Evolutionary conservation across 495 filamentous ascomycete species (phyloP), one percentile per base, ranked within the genome.

Genomic region (Podospora didyma): DNA sequence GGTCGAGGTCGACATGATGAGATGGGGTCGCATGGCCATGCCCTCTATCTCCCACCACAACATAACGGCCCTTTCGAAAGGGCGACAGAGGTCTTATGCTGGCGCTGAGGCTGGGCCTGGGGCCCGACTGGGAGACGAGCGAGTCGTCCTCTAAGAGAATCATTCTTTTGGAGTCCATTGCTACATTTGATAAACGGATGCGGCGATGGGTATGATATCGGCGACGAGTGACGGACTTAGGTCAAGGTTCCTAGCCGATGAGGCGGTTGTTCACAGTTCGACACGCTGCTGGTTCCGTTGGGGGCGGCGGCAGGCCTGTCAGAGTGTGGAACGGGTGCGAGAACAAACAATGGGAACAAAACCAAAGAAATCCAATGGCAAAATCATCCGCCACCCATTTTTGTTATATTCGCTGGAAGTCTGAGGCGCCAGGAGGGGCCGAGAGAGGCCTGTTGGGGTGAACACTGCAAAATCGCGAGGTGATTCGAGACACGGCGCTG

Each of bases 311-410:
- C 26, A 9, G 26, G 26, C 26, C 22, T 19, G 14, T 4, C 9
- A 47, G 4, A 2, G n/a, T 2, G 14, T 4, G 22, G n/a, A 12
- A 17, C 22, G 20, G 46, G 46, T 47, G 4, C 14, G 19, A 5
- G 35, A 57, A 59, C 37, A 56, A 58, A 50, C 48, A 62, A 56
- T 47, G 46, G 26, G 44, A 23, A 22, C 37, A 26, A 57, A 50
- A 49, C 51, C 52, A 57, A 54, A 22, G 54, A 48, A 61, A 46
- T 21, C 22, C 24, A 46, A 16, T 39, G 59, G 54, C 31, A n/a
- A 45, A 57, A 56, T 60, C 53, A 67, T 67, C 66, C 66, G 62
- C 66, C 68, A 71, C 62, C 59, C 62, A 67, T 67, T 69, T 68
- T 69, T 67, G 64, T 65, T 69, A 65, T 67, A 63, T 53, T 57